Conservation (phyloP, 1,284 basidiomycete genomes). For the Flammula alnicola region DNA sequence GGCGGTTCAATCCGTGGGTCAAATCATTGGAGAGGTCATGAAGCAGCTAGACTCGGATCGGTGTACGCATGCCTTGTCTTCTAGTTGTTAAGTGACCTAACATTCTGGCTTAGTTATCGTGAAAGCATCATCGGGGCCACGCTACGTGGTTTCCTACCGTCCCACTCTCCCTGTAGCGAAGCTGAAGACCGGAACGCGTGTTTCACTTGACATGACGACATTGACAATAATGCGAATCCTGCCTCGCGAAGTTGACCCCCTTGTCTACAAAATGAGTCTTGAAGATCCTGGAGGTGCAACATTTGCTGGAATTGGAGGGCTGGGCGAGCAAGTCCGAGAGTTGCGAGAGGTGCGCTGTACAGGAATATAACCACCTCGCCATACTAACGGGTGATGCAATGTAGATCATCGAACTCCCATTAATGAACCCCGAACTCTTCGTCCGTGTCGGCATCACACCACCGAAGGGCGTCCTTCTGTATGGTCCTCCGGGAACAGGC, state of each 20-base stretch:
- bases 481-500: constrained; percentile 93
- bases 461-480: constrained; percentile 92
- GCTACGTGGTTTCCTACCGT: constrained; percentile 98
- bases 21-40: constrained; percentile 99
- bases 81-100: constrained; percentile 7
- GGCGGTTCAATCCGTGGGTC: constrained; percentile 97
- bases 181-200: constrained; percentile 93
- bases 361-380: not conserved
- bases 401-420: constrained; percentile 93
- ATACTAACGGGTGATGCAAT: not conserved
- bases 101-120: constrained; percentile 80
- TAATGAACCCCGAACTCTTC: constrained; percentile 96
- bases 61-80: constrained; percentile 61
- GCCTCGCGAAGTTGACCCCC: constrained; percentile 96
- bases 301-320: constrained; percentile 97
- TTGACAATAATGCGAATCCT: constrained; percentile 99
- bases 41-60: constrained; percentile 98
- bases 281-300: constrained; percentile 96
- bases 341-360: constrained; percentile 77
- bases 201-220: constrained; percentile 99
- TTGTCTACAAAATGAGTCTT: constrained; percentile 99
- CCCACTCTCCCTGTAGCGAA: constrained; percentile 91
- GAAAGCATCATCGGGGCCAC: constrained; percentile 97
- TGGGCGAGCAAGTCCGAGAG: constrained; percentile 96
- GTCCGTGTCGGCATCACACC: constrained; percentile 95